Evolutionary conservation across 176 grass and related monocot genomes (phyloP), one percentile per base, ranked within the genome.

Genomic region (Zoysia japonica): DNA sequence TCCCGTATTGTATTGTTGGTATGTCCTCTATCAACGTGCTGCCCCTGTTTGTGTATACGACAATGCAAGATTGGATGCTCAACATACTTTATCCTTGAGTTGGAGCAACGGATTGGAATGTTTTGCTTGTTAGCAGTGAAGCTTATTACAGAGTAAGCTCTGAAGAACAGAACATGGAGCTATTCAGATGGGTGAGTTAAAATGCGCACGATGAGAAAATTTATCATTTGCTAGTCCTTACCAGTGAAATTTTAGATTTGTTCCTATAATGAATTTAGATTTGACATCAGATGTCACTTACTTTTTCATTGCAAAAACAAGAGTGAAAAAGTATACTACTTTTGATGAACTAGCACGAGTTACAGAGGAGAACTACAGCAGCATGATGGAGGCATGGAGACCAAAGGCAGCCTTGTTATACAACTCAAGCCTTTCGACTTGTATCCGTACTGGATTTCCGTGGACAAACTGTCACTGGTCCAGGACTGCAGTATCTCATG

Each of bases 61-160:
- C 74, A 83, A 66, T 90, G 80, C 80, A 75, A 86, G 80, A 65
- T 11, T 82, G 79, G 51, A n/a, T 2, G 20, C 56, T 78, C 38
- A 51, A 17, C 12, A 5, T 77, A 17, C 20, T 39, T 37, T 37
- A 43, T 53, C 28, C 19, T 28, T 65, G 67, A 68, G 50, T 7
- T 36, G n/a, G 42, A 72, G 10, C 65, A 38, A 63, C 37, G 9
- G 17, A 5, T 51, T 19, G 13, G 51, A 37, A 35, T 61, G 17
- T 59, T 19, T 39, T 17, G 13, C 12, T n/a, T 16, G 41, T 61
- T 47, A 74, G 63, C 53, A 61, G 66, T 39, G 38, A 35, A 47
- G 39, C 48, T 65, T 45, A n/a, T 65, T 45, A n/a, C 54, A 60
- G 72, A 41, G 10, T 45, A 5, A 61, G 3, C 41, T 60, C 38